phyloP scores from a whole-genome alignment of 2,329 filamentous ascomycete genomes.

The Colletotrichum sp. region DNA sequence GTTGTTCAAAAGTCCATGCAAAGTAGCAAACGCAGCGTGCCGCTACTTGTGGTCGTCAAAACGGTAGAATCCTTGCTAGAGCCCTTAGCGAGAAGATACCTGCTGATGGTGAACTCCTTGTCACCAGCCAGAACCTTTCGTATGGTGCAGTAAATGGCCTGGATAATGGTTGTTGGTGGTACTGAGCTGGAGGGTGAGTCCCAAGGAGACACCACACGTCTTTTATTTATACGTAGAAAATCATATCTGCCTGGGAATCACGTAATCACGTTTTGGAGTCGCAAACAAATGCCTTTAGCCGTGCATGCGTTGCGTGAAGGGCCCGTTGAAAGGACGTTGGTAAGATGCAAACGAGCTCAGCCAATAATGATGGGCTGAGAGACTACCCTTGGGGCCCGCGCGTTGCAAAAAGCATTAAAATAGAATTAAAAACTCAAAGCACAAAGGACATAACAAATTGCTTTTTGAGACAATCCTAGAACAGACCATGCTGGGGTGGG shows the following conservation, averaged over 20 bases:
- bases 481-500: neutral
- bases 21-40: neutral
- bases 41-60: neutral
- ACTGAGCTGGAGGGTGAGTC: neutral
- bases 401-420: neutral
- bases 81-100: neutral
- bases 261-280: neutral
- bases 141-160: neutral
- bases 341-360: neutral
- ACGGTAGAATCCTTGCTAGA: neutral
- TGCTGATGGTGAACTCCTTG: neutral
- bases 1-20: neutral
- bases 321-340: neutral
- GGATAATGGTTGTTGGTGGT: neutral
- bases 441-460: neutral
- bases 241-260: neutral
- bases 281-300: neutral
- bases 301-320: neutral
- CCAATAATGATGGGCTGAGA: neutral
- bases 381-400: neutral
- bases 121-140: neutral
- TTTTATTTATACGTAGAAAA: neutral
- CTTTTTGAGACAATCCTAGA: neutral
- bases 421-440: neutral
- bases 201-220: neutral